Base-by-base conservation (phyloP, 495 filamentous ascomycete species). In the Daldinia loculata region DNA sequence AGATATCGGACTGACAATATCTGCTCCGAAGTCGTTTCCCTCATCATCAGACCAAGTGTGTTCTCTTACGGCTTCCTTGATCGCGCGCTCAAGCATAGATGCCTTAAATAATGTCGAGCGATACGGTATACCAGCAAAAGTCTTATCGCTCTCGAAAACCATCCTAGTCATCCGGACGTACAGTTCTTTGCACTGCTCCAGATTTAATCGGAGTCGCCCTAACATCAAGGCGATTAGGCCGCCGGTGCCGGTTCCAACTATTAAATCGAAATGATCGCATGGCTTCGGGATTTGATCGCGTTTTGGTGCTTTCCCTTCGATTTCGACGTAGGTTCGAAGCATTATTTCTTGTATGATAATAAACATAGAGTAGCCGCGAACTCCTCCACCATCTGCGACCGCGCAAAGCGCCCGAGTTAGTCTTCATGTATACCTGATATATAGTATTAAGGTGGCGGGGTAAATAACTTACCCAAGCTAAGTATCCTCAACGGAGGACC, bases 111-210 rank as follows among this genome's bases (percentile, higher is more conserved):
- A 77, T 0, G 95, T 98, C 17, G 92, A 94, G 26, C 92, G 89
- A 74, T 95, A 97, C 0, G 95, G 95, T 61, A 99, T 95, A 14
- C 95, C 95, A 17, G 91, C 92, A 67, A 99, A 88, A 6, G 95
- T 98, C 82, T 99, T 99, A 81, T 99, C 96, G 9, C 95, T 98
- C 79, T 97, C 94, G 70, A 99, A 99, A 0, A 98, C 96, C 75
- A 89, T 89, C 71, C 91, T 89, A 41, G 95, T 99, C 85, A 99
- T 92, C 62, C 92, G 90, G 65, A 97, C 92, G 74, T 98, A 99
- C 11, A 98, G 89, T 67, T 97, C 91, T 80, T 97, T 98, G 86
- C 95, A 98, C 2, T 93, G 95, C 77, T 98, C 95, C 29, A 98
- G 81, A 74, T 98, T 94, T 72, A 99, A 86, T 51, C 95, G 91